Conservation (phyloP, 2,329 filamentous ascomycete species). For the Pseudogymnoascus sp. region DNA sequence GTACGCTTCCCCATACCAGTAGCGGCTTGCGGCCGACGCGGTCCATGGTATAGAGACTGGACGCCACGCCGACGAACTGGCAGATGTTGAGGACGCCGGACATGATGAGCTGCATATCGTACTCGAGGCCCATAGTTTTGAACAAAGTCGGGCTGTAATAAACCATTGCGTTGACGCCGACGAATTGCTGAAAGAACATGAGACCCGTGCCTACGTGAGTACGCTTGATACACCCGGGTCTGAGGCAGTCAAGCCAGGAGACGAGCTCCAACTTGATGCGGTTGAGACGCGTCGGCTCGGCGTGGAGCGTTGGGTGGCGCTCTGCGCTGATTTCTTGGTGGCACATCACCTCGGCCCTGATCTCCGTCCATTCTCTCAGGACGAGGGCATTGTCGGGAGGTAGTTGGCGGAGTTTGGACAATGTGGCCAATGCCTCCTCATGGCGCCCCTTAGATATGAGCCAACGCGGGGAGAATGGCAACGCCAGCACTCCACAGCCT, state of each 20-base stretch:
- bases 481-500: constrained; percentile 33
- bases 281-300: constrained; percentile 23
- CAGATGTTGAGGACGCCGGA: constrained; percentile 44
- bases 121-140: constrained; percentile 36
- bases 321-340: constrained; percentile 36
- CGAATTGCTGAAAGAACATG: constrained; percentile 50
- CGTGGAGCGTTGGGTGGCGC: constrained; percentile 32
- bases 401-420: constrained; percentile 40
- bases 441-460: constrained; percentile 38
- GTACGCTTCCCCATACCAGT: constrained; percentile 34
- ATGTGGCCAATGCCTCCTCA: constrained; percentile 38
- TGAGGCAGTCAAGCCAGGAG: constrained; percentile 42
- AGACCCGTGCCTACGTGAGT: constrained; percentile 42
- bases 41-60: constrained; percentile 41
- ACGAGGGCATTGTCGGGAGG: constrained; percentile 41
- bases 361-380: constrained; percentile 40
- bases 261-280: constrained; percentile 39
- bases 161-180: constrained; percentile 47
- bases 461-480: constrained; percentile 50
- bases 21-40: constrained; percentile 37
- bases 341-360: constrained; percentile 44
- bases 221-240: constrained; percentile 38
- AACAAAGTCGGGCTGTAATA: constrained; percentile 55
- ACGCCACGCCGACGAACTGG: constrained; percentile 37
- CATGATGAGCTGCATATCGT: constrained; percentile 41